Evolutionary conservation across 2,329 filamentous ascomycete genomes (phyloP).

Genomic region (Coleophoma crateriformis): DNA sequence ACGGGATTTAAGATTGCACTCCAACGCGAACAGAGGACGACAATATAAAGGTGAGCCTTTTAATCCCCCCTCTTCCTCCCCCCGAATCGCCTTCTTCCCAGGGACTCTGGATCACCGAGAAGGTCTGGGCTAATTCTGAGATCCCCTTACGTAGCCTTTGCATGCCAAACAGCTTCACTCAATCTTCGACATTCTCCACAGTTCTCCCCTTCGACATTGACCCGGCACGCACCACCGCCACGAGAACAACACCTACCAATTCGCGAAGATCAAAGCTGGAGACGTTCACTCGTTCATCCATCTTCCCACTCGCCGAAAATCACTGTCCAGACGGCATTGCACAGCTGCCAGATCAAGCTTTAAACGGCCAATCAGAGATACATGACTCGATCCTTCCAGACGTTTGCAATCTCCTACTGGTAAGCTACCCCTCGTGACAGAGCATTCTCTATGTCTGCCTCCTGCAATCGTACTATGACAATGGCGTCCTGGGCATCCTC

Average conservation of each 20-base stretch:
- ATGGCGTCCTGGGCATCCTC: constrained; percentile 1
- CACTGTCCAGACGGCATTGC: not conserved
- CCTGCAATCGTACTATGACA: not conserved
- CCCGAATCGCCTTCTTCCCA: not conserved
- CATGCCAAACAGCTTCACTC: constrained; percentile 25
- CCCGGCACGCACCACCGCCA: constrained; percentile 12
- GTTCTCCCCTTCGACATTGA: constrained; percentile 6
- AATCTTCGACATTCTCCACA: constrained; percentile 21
- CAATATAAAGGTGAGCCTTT: constrained; percentile 1
- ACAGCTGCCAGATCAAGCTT: constrained; percentile 1
- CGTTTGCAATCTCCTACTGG: constrained; percentile 12
- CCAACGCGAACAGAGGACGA: constrained; percentile 7
- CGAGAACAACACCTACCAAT: constrained; percentile 3
- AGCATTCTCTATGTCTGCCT: constrained; percentile 10
- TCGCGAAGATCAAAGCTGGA: constrained; percentile 22
- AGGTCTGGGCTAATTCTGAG: constrained; percentile 10
- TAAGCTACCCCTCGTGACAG: constrained; percentile 9
- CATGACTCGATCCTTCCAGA: constrained; percentile 3
- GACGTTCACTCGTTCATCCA: constrained; percentile 32
- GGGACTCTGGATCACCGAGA: constrained; percentile 9
- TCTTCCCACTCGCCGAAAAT: constrained; percentile 14
- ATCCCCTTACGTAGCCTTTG: constrained; percentile 22
- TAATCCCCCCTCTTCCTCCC: not conserved
- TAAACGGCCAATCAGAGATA: constrained; percentile 12
- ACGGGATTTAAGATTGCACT: constrained; percentile 18